Evolutionary conservation across 768 basidiomycete genomes (phyloP).

Genomic region (Mycena venus): DNA sequence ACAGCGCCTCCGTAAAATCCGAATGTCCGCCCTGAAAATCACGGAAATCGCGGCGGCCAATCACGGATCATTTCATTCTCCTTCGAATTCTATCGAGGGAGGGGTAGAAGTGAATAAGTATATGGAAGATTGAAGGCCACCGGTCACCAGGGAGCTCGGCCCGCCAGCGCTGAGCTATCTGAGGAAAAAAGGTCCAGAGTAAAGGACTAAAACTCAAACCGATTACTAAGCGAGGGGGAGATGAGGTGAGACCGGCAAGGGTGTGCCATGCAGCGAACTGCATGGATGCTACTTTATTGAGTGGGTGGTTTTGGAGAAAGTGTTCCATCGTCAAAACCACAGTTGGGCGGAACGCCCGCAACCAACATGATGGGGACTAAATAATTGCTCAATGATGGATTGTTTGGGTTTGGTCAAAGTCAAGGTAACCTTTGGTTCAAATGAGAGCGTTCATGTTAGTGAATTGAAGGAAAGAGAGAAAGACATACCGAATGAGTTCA

Average conservation of each 20-base stretch:
- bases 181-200: neutral
- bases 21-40: neutral
- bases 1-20: neutral
- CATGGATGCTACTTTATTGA: constrained; percentile 10
- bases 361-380: constrained; percentile 27
- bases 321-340: neutral
- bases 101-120: too few species aligned
- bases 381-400: neutral
- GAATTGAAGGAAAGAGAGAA: neutral
- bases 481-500: constrained; percentile 12
- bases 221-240: neutral
- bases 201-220: neutral
- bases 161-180: neutral
- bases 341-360: constrained; percentile 2
- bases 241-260: constrained; percentile 7
- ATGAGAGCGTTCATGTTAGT: neutral
- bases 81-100: neutral
- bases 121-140: neutral
- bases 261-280: neutral
- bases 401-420: neutral
- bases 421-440: neutral
- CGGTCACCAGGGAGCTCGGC: neutral
- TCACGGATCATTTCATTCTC: neutral
- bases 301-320: neutral
- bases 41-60: constrained; percentile 27